Evolutionary conservation across 2,329 filamentous ascomycete genomes (phyloP), one percentile per base, ranked within the genome.

Genomic region (Xylariaceae sp.): DNA sequence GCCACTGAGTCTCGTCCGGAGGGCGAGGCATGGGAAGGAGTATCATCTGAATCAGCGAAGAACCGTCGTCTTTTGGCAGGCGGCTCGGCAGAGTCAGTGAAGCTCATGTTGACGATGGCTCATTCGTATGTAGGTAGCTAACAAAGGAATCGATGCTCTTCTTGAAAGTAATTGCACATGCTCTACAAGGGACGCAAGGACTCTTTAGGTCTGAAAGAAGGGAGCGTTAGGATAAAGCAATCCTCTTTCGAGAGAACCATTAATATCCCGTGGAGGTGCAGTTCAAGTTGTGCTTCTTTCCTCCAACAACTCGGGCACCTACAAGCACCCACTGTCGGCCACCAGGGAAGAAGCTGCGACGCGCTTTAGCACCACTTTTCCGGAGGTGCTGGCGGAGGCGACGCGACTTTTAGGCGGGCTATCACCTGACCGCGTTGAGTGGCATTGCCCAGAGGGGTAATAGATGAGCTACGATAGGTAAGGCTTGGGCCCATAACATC

Each of bases 401-500:
- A 65, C 61, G 60, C 64, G 62, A 61, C 58, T 57, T 34, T 31
- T 51, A 34, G 50, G 53, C 60, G 60, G 67, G 68, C 54, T 52
- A 55, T 73, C 74, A 76, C 62, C 66, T 75, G 73, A 74, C 61
- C 65, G 63, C 57, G 62, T 67, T 63, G 50, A 57, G 41, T 16
- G n/a, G 41, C 16, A 40, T 16, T 22, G 16, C 16, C 22, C 19
- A 60, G 44, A 51, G 51, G 55, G 51, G 51, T 39, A 47, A 50
- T 28, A 42, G 12, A 12, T 36, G n/a, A 36, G 36, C 41, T 40
- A 11, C 19, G 5, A 38, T 14, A 31, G 38, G 22, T 7, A 28
- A 28, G 7, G 22, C 4, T 28, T 7, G 22, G 4, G 7, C 7
- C 22, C 22, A 28, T 7, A n/a, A n/a, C n/a, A n/a, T n/a, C n/a